Percentiles rank a stretch among this genome's conserved stretches.
Evolutionary conservation across 345 rosid species (phyloP).

Genomic region (Pistacia integerrima): DNA sequence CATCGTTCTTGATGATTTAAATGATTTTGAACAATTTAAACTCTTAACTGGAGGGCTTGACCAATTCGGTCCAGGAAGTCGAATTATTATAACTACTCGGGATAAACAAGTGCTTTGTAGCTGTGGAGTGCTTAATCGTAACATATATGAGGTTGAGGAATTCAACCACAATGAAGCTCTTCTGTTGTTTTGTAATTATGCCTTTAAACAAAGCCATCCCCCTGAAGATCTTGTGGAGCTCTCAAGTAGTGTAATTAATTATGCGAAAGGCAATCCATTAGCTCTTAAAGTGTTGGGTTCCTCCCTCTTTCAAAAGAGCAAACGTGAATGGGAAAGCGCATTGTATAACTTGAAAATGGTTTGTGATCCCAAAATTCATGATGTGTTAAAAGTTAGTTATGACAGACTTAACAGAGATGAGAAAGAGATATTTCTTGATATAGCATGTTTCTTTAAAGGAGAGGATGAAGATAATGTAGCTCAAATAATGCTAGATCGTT

Average conservation of each 20-base stretch:
- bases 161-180: not conserved
- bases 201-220: not conserved
- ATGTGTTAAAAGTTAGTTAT: conserved; percentile 16
- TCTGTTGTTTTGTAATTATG: not conserved
- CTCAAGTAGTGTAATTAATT: not conserved
- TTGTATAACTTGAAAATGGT: not conserved
- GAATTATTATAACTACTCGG: conserved; percentile 2
- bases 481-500: conserved; percentile 16
- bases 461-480: conserved; percentile 7
- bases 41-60: too few species aligned
- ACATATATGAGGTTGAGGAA: not conserved
- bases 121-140: not conserved
- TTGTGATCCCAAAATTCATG: not conserved
- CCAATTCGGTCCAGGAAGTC: too few species aligned
- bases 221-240: not conserved
- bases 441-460: conserved; percentile 46
- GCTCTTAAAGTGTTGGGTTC: conserved; percentile 17
- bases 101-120: not conserved
- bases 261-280: conserved; percentile 13
- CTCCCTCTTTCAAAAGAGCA: not conserved
- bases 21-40: not conserved
- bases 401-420: not conserved
- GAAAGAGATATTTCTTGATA: conserved; percentile 42
- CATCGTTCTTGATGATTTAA: not conserved
- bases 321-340: not conserved